Base-by-base conservation (phyloP, 176 grass and related monocot genomes). In the Avena eriantha region DNA sequence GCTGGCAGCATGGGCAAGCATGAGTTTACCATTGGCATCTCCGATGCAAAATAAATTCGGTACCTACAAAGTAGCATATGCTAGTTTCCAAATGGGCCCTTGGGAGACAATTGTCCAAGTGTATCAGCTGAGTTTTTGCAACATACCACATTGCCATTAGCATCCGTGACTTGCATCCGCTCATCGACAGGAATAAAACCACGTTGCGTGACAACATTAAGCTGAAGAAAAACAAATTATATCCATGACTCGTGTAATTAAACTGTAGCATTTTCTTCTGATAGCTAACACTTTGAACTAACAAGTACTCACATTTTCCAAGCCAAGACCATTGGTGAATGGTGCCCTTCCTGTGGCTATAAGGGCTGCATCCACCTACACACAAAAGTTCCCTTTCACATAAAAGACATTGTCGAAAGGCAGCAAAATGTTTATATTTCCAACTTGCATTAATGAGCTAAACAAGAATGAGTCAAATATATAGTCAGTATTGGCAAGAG, bases 1-100 rank as follows among this genome's bases (percentile, higher is more conserved):
- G 94, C 93, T 95, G 71, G 96, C 96, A 89, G 92, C 93, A 94
- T 98, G 96, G 22, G 96, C 96, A 89, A 98, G 96, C 96, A 98
- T 98, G 61, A 98, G 83, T 86, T 95, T 98, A 57, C 96, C 96
- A 63, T 95, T 95, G 22, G 96, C 96, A 89, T 98, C 96, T 88
- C 96, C 96, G 77, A 98, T 98, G 86, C 93, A 95, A 92, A 88
- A 95, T 81, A 98, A 88, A 89, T 98, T 89, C 36, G 96, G 93
- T 26, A 98, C 88, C 93, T 98, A 82, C 31, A 86, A 24, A 17
- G 21, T 77, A 51, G 59, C 34, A 60, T 43, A 55, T 33, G 8
- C 63, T 8, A 50, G 41, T 54, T 76, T 55, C 14, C 58, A 86
- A 46, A 77, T 13, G 70, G 69, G 48, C 56, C 22, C 5, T 47